These are phyloP conservation scores for Starmerella powellii DNA, from an alignment of 805 yeast species.

Conservation along the genomic window DNA sequence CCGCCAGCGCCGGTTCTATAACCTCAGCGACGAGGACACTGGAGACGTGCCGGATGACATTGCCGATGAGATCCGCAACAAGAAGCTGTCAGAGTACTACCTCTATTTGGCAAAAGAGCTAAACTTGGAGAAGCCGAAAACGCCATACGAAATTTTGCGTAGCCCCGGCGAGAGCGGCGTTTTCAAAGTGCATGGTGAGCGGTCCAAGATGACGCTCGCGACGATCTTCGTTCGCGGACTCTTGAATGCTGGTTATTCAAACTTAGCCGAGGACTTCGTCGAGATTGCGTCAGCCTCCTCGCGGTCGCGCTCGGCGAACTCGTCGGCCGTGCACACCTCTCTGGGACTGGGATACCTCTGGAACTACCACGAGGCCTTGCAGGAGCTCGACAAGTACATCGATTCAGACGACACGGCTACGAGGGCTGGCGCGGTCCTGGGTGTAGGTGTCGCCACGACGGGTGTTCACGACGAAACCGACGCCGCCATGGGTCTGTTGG, in stretches of 20 bases:
- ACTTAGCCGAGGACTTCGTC: constrained; percentile 52
- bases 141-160: constrained; percentile 90
- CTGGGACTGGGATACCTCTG: constrained; percentile 83
- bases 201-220: constrained; percentile 91
- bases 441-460: constrained; percentile 83
- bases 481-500: constrained; percentile 74
- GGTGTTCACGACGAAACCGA: constrained; percentile 95
- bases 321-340: constrained; percentile 84
- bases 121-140: constrained; percentile 76
- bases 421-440: constrained; percentile 92
- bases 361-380: constrained; percentile 83
- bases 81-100: constrained; percentile 65
- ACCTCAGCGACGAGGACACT: constrained; percentile 29
- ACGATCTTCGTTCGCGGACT: constrained; percentile 89
- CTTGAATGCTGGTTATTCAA: constrained; percentile 80
- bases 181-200: constrained; percentile 37
- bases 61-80: constrained; percentile 75
- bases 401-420: constrained; percentile 65
- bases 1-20: constrained; percentile 71
- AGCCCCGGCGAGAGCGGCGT: constrained; percentile 55
- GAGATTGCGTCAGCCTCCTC: constrained; percentile 30
- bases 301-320: constrained; percentile 27
- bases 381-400: constrained; percentile 74
- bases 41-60: constrained; percentile 36
- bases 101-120: constrained; percentile 72